Evolutionary conservation across 1,139 yeast species (phyloP), one percentile per base, ranked within the genome.

Genomic region (Candida sanyaensis): DNA sequence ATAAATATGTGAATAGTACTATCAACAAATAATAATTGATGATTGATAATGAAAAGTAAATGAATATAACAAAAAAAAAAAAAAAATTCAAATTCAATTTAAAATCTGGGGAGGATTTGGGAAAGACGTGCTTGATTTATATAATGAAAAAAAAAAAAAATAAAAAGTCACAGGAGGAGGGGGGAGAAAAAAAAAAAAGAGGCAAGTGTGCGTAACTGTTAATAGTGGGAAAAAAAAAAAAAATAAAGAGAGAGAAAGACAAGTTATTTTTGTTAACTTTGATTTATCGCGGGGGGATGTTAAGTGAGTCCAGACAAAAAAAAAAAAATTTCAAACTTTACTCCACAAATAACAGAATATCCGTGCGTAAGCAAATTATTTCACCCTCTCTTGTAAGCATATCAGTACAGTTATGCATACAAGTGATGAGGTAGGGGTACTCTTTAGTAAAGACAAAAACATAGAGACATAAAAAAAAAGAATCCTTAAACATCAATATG

Each of bases 101-200:
- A 23, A 36, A 41, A 32, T 33, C 41, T 37, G 49, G 52, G 50
- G 21, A 17, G 53, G 41, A 37, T 28, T 36, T 34, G 21, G 48
- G 50, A 47, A 51, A 37, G 31, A 32, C 21, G 30, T 27, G 37
- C 33, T 27, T 41, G 41, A 42, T 44, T 46, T 50, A 47, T 50
- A 49, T 44, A 27, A 36, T 6, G 33, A 26, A 4, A n/a, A 21
- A 33, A 23, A 41, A n/a, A n/a, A n/a, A n/a, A n/a, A n/a, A n/a
- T n/a, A n/a, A n/a, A n/a, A 33, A 32, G 30, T 43, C 41, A 43
- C 41, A 42, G 38, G 44, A 13, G 28, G 23, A 12, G 24, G 27
- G 23, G 27, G 17, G 26, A 33, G 27, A 33, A 26, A 41, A 34
- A 42, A 23, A 33, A 33, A 34, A 11, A n/a, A 26, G 28, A 11